These are phyloP conservation scores for Beauveria australis DNA, from an alignment of 2,329 filamentous ascomycete species.

Conservation along the genomic window DNA sequence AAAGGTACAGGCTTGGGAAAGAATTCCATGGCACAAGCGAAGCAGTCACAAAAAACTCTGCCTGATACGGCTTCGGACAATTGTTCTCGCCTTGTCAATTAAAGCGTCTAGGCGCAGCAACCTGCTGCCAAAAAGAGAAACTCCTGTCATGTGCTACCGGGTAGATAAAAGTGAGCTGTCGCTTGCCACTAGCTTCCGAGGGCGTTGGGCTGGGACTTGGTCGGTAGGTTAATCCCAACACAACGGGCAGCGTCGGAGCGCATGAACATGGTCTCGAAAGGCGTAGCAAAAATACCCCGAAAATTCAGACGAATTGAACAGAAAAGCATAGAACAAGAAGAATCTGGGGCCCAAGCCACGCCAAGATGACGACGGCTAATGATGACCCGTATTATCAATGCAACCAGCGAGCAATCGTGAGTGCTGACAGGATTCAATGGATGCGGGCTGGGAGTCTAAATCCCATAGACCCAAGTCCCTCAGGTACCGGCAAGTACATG, in stretches of 20 bases:
- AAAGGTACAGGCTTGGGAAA: neutral
- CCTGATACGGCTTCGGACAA: neutral
- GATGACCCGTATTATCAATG: neutral
- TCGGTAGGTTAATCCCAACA: neutral
- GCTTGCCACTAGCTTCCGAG: neutral
- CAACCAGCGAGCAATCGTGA: neutral
- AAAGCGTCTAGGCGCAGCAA: neutral
- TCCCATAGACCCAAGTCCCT: neutral
- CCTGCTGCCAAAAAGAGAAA: neutral
- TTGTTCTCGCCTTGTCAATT: neutral
- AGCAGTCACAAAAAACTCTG: neutral
- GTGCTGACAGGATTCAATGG: constrained; percentile 1
- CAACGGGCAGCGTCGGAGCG: neutral
- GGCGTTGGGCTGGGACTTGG: constrained; percentile 5
- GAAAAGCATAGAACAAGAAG: too few relatives aligned
- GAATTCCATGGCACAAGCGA: neutral
- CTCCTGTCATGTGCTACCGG: constrained; percentile 5
- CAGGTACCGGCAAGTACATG: constrained; percentile 3
- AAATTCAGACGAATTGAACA: too few relatives aligned
- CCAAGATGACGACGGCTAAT: neutral
- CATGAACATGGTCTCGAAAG: neutral
- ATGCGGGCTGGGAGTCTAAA: neutral
- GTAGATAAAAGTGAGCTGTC: constrained; percentile 6
- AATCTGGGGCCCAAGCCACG: neutral
- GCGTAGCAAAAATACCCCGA: neutral